Percentiles rank a stretch among this genome's conserved stretches.
phyloP scores from a whole-genome alignment of 768 basidiomycete species.

The Panaeolus cyanescens region DNA sequence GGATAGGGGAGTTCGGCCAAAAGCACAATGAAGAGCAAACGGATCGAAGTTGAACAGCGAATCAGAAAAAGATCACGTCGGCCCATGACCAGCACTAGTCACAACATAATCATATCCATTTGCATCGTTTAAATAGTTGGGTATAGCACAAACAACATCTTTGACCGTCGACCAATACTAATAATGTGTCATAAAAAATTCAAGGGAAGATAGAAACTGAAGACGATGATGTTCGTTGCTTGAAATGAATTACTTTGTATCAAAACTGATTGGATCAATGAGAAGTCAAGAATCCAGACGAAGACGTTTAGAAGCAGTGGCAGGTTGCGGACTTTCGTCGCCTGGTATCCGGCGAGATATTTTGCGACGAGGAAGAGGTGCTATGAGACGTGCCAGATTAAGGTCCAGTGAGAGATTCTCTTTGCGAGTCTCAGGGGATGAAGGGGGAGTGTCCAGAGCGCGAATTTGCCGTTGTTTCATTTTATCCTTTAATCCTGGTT shows the following conservation, averaged over 20 bases:
- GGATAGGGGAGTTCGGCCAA: neutral
- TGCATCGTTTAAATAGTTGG: neutral
- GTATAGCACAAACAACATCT: neutral
- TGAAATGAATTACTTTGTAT: neutral
- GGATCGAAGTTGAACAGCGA: too few relatives aligned
- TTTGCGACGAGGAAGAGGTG: slow-evolving; percentile 4
- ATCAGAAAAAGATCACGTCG: neutral
- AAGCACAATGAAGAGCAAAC: too few relatives aligned
- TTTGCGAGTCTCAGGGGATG: neutral
- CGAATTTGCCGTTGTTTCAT: neutral
- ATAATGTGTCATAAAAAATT: neutral
- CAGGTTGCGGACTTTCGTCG: neutral
- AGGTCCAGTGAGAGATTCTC: neutral
- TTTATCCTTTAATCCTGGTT: slow-evolving; percentile 2
- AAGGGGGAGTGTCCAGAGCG: neutral
- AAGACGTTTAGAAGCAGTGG: neutral
- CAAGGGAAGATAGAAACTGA: neutral
- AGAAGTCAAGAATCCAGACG: slow-evolving; percentile 1
- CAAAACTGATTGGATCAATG: neutral
- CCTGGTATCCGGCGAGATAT: neutral
- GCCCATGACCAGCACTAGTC: neutral
- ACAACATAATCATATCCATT: neutral
- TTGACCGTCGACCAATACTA: neutral
- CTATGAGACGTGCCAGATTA: neutral
- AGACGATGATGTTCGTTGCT: neutral